Evolutionary conservation across 371 early-diverging fungal species (phyloP).

Genomic region (Syncephalastrum racemosum): DNA sequence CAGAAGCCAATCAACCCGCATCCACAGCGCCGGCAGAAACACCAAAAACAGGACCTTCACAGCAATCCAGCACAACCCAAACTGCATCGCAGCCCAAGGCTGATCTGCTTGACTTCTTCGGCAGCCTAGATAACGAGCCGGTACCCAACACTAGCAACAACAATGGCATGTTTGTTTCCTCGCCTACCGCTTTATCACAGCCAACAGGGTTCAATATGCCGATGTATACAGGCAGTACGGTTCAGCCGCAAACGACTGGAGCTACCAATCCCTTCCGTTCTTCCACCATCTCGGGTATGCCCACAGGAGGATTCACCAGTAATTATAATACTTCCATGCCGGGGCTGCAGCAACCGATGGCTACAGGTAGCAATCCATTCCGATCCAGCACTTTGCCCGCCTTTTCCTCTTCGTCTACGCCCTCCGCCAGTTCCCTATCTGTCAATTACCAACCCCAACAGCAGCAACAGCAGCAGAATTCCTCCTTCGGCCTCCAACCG

Average conservation of each 20-base stretch:
- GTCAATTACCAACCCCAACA: too few species aligned
- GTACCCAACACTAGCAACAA: conserved; percentile 22
- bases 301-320: conserved; percentile 2
- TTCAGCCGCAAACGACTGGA: conserved; percentile 2
- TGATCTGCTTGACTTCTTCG: conserved; percentile 71
- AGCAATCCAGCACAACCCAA: conserved; percentile 8
- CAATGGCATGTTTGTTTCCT: conserved; percentile 1
- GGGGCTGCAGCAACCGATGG: conserved; percentile 7
- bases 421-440: too few species aligned
- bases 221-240: not conserved
- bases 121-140: conserved; percentile 68
- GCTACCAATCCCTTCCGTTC: conserved; percentile 6
- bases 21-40: conserved; percentile 8
- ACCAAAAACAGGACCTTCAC: conserved; percentile 13
- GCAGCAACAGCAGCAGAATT: too few species aligned
- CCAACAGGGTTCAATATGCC: not conserved
- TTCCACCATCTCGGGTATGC: not conserved
- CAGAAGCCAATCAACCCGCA: conserved; percentile 53
- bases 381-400: not conserved
- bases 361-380: conserved; percentile 21
- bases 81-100: conserved; percentile 25
- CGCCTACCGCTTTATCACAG: not conserved
- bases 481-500: too few species aligned
- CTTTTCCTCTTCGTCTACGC: too few species aligned
- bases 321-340: not conserved